Percentiles rank a stretch among this genome's conserved stretches.
Conservation (phyloP, 306 rosid genomes). For the Castanea crenata region DNA sequence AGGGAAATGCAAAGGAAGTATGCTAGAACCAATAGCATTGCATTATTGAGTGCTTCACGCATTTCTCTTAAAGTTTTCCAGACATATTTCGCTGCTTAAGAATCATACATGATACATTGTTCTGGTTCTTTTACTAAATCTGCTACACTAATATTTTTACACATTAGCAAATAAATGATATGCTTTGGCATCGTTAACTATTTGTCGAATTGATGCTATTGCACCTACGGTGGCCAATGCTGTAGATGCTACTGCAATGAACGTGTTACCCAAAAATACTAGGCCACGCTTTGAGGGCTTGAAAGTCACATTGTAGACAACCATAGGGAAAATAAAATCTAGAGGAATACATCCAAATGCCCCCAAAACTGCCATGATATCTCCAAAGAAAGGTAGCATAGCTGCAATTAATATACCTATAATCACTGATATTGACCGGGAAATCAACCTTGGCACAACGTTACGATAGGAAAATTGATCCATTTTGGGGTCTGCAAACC, state of each 20-base stretch:
- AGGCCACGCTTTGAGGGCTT: constrained; percentile 62
- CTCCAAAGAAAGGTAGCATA: constrained; percentile 87
- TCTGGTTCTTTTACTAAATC: neutral
- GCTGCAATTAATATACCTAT: constrained; percentile 61
- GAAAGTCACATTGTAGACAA: constrained; percentile 64
- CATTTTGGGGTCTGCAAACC: constrained; percentile 58
- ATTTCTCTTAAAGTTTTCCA: neutral
- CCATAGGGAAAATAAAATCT: constrained; percentile 78
- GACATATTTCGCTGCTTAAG: neutral
- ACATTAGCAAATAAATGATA: constrained; percentile 63
- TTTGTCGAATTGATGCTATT: constrained; percentile 73
- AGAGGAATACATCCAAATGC: constrained; percentile 85
- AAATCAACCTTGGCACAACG: constrained; percentile 57
- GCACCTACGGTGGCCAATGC: constrained; percentile 58
- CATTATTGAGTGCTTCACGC: neutral
- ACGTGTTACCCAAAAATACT: constrained; percentile 61
- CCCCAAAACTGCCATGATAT: constrained; percentile 73
- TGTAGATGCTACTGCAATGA: constrained; percentile 46
- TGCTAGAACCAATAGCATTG: neutral
- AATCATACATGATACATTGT: neutral
- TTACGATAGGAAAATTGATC: constrained; percentile 60
- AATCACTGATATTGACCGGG: constrained; percentile 60
- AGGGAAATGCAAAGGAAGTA: neutral
- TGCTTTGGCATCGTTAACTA: constrained; percentile 61
- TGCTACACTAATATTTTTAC: constrained; percentile 9